Base-by-base conservation (phyloP, 2,329 filamentous ascomycete species). In the Penicillium glabrum region DNA sequence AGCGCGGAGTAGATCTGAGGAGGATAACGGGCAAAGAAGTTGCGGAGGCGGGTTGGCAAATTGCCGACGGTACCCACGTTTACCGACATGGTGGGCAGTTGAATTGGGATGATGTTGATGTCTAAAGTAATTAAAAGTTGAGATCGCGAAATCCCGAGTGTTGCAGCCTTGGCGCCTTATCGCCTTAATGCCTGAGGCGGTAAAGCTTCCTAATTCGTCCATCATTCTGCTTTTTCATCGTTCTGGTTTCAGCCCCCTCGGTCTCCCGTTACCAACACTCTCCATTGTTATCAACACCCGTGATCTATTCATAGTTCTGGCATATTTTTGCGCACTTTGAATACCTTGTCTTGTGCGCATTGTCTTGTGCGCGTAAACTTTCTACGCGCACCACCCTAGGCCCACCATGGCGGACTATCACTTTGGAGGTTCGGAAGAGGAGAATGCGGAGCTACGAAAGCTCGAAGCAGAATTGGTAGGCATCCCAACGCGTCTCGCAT, bases 21-120 rank as follows among this genome's bases (percentile, higher is more conserved):
- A 43, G 95, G 95, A 75, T 93, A 97, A 63, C 90, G 89, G 56
- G 89, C 89, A 76, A 99, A 89, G 83, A 99, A 97, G 69, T 87
- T 86, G 71, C 89, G 85, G 46, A 99, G 85, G 41, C 88, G 88
- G 53, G 85, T 80, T 9, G 92, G 95, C 41, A 98, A 86, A 24
- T 64, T 53, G 58, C 53, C 63, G 46, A 69, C 61, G 51, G 64
- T 55, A 27, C 46, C 37, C n/a, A 60, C 55, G 46, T 55, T 52
- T 46, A 52, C 59, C 27, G 61, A 62, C 58, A 65, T 68, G 60
- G 16, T 62, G 57, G 37, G 60, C 57, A 27, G 46, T 31, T 44
- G 16, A 51, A 45, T 46, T 52, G 43, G 47, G 31, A 41, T 43
- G 48, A 27, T 19, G 29, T 26, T 41, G 51, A 50, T 57, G 52